A percentile compares a stretch with the other conserved stretches of the same genome.
These are phyloP conservation scores for Chrysanthemum lavandulifolium DNA, from an alignment of 129 eudicot species.

Conservation along the genomic window DNA sequence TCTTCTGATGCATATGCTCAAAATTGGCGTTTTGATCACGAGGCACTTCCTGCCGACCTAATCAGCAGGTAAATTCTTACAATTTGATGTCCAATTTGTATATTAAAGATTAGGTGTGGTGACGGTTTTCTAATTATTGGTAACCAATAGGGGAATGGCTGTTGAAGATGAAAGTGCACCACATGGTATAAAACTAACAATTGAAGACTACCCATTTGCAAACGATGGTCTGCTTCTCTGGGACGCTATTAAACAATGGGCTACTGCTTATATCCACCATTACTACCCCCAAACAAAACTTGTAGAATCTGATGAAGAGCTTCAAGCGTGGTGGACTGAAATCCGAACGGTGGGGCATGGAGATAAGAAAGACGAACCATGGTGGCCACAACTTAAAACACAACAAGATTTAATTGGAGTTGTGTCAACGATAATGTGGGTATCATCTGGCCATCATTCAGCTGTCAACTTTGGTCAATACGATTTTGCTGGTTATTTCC, in stretches of 20 bases:
- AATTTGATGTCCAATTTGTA: neutral
- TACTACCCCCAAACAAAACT: conserved; percentile 35
- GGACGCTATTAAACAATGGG: conserved; percentile 50
- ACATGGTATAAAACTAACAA: conserved; percentile 38
- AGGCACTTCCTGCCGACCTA: conserved; percentile 64
- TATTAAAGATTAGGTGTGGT: neutral
- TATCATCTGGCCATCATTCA: conserved; percentile 43
- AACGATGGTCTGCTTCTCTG: conserved; percentile 49
- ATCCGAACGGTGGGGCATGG: conserved; percentile 47
- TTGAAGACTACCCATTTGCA: conserved; percentile 53
- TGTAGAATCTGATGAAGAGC: conserved; percentile 34
- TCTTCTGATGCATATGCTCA: conserved; percentile 61
- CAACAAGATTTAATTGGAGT: conserved; percentile 27
- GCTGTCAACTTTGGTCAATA: conserved; percentile 58
- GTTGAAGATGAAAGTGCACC: conserved; percentile 42
- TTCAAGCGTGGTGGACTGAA: conserved; percentile 60
- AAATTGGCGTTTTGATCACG: conserved; percentile 61
- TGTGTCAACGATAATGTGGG: conserved; percentile 39
- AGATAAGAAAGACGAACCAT: conserved; percentile 50
- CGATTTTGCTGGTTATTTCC: conserved; percentile 43
- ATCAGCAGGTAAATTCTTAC: conserved; percentile 46
- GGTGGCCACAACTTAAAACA: conserved; percentile 50
- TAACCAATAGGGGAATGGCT: conserved; percentile 55
- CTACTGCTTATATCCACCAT: conserved; percentile 31
- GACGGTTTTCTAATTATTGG: neutral